phyloP scores from a whole-genome alignment of 345 rosid species.

The Mallotus nudiflorus region DNA sequence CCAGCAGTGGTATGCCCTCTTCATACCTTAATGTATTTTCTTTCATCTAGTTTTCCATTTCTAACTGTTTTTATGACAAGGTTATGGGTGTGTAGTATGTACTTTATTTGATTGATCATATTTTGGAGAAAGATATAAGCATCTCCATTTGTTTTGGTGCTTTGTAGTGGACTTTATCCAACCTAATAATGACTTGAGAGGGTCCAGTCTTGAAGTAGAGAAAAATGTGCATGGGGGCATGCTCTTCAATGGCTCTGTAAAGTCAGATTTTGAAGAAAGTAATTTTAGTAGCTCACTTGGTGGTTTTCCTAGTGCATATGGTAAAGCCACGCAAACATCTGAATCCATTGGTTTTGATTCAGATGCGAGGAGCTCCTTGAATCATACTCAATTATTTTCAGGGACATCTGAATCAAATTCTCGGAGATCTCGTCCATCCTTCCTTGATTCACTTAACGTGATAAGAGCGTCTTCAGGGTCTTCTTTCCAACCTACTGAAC shows the following conservation, averaged over 20 bases:
- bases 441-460: constrained; percentile 79
- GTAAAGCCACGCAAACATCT: constrained; percentile 35
- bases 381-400: constrained; percentile 32
- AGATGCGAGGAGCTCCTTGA: constrained; percentile 43
- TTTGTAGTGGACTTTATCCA: constrained; percentile 43
- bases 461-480: constrained; percentile 52
- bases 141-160: constrained; percentile 14
- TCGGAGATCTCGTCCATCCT: constrained; percentile 78
- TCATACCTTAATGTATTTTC: constrained; percentile 40
- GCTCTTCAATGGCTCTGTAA: constrained; percentile 26
- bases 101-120: constrained; percentile 7
- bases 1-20: constrained; percentile 30
- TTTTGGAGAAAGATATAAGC: constrained; percentile 21
- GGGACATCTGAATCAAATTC: constrained; percentile 51
- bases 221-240: constrained; percentile 29
- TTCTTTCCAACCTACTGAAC: constrained; percentile 40
- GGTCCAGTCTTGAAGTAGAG: constrained; percentile 43
- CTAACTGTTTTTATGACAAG: constrained; percentile 2
- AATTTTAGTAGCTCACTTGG: constrained; percentile 43
- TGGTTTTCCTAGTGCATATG: constrained; percentile 38
- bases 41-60: constrained; percentile 14
- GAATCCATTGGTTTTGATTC: constrained; percentile 47
- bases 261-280: constrained; percentile 37
- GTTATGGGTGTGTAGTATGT: constrained; percentile 11
- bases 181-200: constrained; percentile 36